Evolutionary conservation across 352 stramenopile genomes (phyloP), one percentile per base, ranked within the genome.

Genomic region (Pythium periplocum): DNA sequence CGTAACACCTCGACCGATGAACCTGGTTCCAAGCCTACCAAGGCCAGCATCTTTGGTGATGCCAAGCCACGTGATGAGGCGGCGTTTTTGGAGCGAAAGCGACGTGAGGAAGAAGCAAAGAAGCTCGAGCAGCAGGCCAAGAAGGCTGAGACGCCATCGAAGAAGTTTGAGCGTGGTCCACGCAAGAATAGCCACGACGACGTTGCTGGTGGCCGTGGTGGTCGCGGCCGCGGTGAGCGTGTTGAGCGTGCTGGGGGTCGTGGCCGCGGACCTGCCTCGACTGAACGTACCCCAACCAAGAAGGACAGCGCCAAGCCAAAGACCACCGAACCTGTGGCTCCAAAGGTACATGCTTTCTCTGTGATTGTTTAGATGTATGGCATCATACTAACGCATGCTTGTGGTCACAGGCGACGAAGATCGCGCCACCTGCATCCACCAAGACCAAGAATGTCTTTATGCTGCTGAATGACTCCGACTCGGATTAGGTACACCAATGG

Each of bases 11-110:
- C 78, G 1, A 68, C 57, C 1, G 71, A 84, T 36, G 42, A 40
- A 8, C 56, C 60, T 32, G 62, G 34, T 49, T 61, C 34, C 60
- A 71, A 34, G 56, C 46, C 12, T 52, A 26, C 17, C 17, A 87
- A 80, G 43, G 61, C 73, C 17, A 92, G 65, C 61, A 85, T 88
- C 51, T 95, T 95, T 49, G 85, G 85, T 11, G 74, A 92, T n/a
- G 85, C 85, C 17, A 95, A 93, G 66, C 83, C 85, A 2, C 83
- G 80, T 35, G 83, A 93, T 39, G 83, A 93, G 40, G 35, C 48
- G 6, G 75, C 65, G 49, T 87, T 90, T 55, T 65, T 71, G 8
- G 82, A 90, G 57, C 82, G 78, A 39, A 81, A 86, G 67, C 7
- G 26, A 31, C 43, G 43, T 31, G 45, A 46, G 10, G 10, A 53